Evolutionary conservation across 2,329 filamentous ascomycete genomes (phyloP), one percentile per base, ranked within the genome.

Genomic region (Colletotrichum navitas): DNA sequence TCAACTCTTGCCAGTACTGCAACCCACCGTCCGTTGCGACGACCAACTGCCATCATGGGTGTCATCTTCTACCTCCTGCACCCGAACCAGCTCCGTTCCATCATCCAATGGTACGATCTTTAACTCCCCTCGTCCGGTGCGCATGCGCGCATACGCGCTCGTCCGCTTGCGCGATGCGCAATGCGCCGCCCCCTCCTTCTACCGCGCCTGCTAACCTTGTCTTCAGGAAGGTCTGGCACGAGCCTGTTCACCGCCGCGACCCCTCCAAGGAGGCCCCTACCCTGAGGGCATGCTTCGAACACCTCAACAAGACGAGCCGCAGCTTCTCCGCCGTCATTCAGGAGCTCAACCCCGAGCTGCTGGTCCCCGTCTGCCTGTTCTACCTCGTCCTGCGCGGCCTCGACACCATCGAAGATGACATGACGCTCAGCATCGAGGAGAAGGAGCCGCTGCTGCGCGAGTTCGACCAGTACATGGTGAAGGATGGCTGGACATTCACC

Each of bases 401-500:
- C 62, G 96, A 99, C 82, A 99, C 96, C n/a, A 93, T 99, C 72
- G 96, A 99, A 83, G 96, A 99, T 86, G 96, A 99, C 82, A 98
- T 98, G 91, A 97, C 94, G 6, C 92, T 99, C 72, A 86, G 92
- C 3, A 84, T 95, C 49, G 87, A 89, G 74, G 91, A 88, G 78
- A 99, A 99, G 85, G 93, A 97, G 79, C 94, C 94, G 2, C 83
- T 98, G 68, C 86, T 99, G 73, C 90, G 95, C 73, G 87, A 92
- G 58, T 99, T 99, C 82, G 86, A 97, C 79, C 84, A 92, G 66
- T 87, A 92, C 75, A 87, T 98, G 78, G 91, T 94, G 75, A 83
- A 92, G 74, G 93, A 97, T 75, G 95, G 94, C 64, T 99, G 96
- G 96, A 97, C 89, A 7, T 99, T 95, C 80, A 88, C 89, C 68